A percentile compares a stretch with the other conserved stretches of the same genome.
phyloP scores from a whole-genome alignment of 2,329 filamentous ascomycete genomes.

The Hypoxylon sp. region DNA sequence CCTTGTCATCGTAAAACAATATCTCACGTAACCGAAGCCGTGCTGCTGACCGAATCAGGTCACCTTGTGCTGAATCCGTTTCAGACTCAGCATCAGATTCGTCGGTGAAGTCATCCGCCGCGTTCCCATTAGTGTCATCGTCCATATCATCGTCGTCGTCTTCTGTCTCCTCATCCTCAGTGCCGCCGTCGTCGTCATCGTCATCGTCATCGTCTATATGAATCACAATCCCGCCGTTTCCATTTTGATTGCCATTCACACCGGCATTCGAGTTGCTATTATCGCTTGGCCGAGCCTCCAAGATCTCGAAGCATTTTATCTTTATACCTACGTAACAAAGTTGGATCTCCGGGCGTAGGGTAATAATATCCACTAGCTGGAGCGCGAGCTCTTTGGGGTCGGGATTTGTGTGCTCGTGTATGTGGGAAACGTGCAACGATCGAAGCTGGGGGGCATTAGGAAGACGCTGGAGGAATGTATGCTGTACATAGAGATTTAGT shows the following conservation, averaged over 20 bases:
- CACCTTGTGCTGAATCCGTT: conserved; percentile 63
- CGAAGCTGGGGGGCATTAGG: conserved; percentile 77
- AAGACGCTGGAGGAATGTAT: conserved; percentile 81
- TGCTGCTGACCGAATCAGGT: conserved; percentile 54
- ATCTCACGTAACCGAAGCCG: conserved; percentile 79
- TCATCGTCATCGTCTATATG: conserved; percentile 50
- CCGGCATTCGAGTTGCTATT: conserved; percentile 40
- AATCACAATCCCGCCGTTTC: conserved; percentile 34
- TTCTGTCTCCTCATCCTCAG: conserved; percentile 40
- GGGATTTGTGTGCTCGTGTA: conserved; percentile 69
- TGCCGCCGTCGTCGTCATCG: conserved; percentile 50
- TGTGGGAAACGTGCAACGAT: conserved; percentile 76
- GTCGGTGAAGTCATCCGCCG: conserved; percentile 55
- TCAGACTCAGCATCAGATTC: conserved; percentile 64
- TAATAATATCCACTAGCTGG: conserved; percentile 82
- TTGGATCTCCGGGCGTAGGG: conserved; percentile 78
- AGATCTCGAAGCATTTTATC: conserved; percentile 84
- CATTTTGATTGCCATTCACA: conserved; percentile 33
- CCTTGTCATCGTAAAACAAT: conserved; percentile 85
- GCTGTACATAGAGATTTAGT: conserved; percentile 59
- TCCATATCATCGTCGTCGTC: conserved; percentile 54
- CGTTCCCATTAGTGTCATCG: conserved; percentile 61
- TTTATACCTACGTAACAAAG: conserved; percentile 82
- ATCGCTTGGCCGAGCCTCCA: conserved; percentile 69
- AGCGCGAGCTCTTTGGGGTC: conserved; percentile 78